These are phyloP conservation scores for Zanthoxylum bungeanum DNA, from an alignment of 345 rosid genomes.

Conservation along the genomic window DNA sequence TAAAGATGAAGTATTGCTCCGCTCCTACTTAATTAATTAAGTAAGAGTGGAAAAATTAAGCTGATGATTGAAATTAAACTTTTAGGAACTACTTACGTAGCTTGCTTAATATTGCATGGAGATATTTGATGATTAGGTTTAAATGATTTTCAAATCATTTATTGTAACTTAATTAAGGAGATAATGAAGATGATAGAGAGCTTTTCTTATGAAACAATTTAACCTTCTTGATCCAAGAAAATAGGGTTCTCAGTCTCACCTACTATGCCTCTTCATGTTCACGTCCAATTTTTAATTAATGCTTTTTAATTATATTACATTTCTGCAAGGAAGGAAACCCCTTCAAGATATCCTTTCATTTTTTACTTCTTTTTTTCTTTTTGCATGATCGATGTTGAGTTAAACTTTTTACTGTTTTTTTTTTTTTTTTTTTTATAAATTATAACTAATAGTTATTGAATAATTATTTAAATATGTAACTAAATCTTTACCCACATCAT, in stretches of 20 bases:
- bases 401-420: too few species aligned
- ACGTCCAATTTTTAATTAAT: constrained; percentile 26
- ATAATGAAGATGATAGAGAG: constrained; percentile 15
- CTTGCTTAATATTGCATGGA: constrained; percentile 71
- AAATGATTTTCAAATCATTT: constrained; percentile 6
- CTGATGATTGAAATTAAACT: constrained; percentile 13
- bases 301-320: constrained; percentile 32
- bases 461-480: too few species aligned
- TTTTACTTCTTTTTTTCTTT: too few species aligned
- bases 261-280: constrained; percentile 60
- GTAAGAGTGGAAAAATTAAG: constrained; percentile 11
- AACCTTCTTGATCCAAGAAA: constrained; percentile 21
- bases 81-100: constrained; percentile 15
- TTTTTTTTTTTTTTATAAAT: too few species aligned
- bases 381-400: too few species aligned
- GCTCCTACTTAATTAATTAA: too few species aligned
- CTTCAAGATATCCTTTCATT: constrained; percentile 51
- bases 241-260: too few species aligned
- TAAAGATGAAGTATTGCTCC: neutral
- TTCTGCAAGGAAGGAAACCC: constrained; percentile 37
- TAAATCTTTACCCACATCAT: too few species aligned
- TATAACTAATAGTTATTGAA: too few species aligned
- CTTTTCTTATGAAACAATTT: constrained; percentile 28
- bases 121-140: too few species aligned
- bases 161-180: constrained; percentile 14